A percentile compares a stretch with the other conserved stretches of the same genome.
phyloP scores from a whole-genome alignment of 2,329 filamentous ascomycete species.

The Ambrosiella beaveri region DNA sequence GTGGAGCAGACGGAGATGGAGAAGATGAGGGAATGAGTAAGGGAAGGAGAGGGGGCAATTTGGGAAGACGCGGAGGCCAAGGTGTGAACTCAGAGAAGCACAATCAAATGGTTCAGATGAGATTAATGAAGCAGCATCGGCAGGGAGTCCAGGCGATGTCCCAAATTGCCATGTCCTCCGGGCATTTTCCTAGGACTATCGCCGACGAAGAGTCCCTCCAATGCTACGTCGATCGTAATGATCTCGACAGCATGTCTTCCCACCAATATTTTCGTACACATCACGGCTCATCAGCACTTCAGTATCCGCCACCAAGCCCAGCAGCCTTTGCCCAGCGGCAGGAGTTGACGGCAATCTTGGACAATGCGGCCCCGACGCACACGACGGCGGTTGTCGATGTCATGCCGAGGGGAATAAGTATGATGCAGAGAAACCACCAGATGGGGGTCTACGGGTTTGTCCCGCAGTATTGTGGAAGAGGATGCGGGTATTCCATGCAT shows the following conservation, averaged over 20 bases:
- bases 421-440: too few relatives aligned
- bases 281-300: too few relatives aligned
- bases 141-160: neutral
- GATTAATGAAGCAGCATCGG: constrained; percentile 4
- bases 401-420: neutral
- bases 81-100: neutral
- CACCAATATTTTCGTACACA: too few relatives aligned
- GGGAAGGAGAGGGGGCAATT: neutral
- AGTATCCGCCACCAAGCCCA: neutral
- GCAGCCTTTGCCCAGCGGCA: neutral
- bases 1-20: neutral
- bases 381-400: constrained; percentile 10
- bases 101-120: constrained; percentile 4
- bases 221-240: neutral
- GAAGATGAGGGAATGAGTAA: neutral
- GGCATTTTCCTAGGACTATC: neutral
- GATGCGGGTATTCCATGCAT: too few relatives aligned
- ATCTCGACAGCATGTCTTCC: too few relatives aligned
- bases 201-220: neutral
- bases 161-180: too few relatives aligned
- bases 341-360: constrained; percentile 4
- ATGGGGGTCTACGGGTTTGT: too few relatives aligned
- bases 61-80: neutral
- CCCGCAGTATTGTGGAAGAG: too few relatives aligned
- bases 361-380: constrained; percentile 8